Base-by-base conservation (phyloP, 1,284 basidiomycete genomes). In the Albatrellus sp. region DNA sequence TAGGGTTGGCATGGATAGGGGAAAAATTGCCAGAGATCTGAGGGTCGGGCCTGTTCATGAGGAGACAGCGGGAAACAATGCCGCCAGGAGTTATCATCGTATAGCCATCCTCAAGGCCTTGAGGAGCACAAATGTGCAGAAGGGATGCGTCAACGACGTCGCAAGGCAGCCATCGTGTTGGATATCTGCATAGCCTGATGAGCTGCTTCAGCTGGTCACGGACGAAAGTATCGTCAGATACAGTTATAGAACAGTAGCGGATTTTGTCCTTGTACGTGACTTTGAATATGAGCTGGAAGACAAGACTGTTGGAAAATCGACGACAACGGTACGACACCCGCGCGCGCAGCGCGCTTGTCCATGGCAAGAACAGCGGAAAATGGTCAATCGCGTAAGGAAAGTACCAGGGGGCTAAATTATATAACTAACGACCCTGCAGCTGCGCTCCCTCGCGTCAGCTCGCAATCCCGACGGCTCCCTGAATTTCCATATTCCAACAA, bases 1-100 rank as follows among this genome's bases (percentile, higher is more conserved):
- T 17, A 98, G 94, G 96, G 67, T 98, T 98, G 65, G 96, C 73
- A 64, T 98, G 96, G 54, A 98, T 96, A n/a, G 89, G 86, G 55
- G 87, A 98, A 73, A 90, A 98, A 66, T 98, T 96, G 40, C 94
- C 93, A 2, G 94, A 98, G 48, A 93, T 79, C 62, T 85, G 82
- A 5, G 92, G 97, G 69, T 98, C 98, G 3, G 92, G 85, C 66
- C 96, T 81, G 62, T 98, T 98, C 45, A 89, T 89, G 36, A 87
- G 68, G 13, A 93, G 89, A 3, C 90, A 72, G 45, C 67, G 77
- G 69, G 89, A 90, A 2, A 70, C 62, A 11, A 79, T 78, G 9
- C 72, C 65, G 11, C 71, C 65, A 12, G 72, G 66, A 24, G 24
- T 24, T 38, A 78, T 77, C 60, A 97, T 70, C 1, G 80, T 76